A percentile compares a stretch with the other conserved stretches of the same genome.
phyloP scores from a whole-genome alignment of 2,329 filamentous ascomycete species.

The Zymoseptoria brevis region DNA sequence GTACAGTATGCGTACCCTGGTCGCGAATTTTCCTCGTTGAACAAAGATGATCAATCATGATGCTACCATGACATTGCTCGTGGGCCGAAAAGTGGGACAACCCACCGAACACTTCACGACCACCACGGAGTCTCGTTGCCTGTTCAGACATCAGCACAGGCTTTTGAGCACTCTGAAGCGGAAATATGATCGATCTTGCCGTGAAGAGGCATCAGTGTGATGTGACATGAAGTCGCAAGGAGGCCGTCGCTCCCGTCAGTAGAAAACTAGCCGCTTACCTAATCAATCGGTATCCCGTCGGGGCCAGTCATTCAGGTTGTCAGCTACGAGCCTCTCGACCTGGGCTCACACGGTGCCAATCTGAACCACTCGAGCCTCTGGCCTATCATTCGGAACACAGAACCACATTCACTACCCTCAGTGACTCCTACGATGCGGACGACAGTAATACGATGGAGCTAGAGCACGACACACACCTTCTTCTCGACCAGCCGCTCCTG shows the following conservation, averaged over 20 bases:
- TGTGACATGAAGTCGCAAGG: too few relatives aligned
- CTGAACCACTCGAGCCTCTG: too few relatives aligned
- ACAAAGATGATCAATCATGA: neutral
- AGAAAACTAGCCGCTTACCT: too few relatives aligned
- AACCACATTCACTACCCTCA: neutral
- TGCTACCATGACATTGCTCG: neutral
- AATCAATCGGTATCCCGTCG: too few relatives aligned
- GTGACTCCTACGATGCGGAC: conserved; percentile 32
- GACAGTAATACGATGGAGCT: conserved; percentile 49
- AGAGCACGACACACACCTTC: conserved; percentile 66
- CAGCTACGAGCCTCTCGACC: too few relatives aligned
- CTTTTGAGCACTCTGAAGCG: neutral
- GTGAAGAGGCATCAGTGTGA: neutral
- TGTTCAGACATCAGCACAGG: too few relatives aligned
- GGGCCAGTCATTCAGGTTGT: too few relatives aligned
- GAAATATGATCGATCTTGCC: neutral
- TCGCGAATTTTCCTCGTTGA: neutral
- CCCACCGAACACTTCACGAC: neutral
- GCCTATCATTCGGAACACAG: too few relatives aligned
- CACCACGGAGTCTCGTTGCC: neutral
- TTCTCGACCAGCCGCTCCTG: conserved; percentile 86
- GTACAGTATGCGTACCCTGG: neutral
- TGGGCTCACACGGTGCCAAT: too few relatives aligned
- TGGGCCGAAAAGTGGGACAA: neutral
- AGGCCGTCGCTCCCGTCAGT: too few relatives aligned